Evolutionary conservation across 2,329 filamentous ascomycete species (phyloP).

Genomic region (Fonsecaea multimorphosa): DNA sequence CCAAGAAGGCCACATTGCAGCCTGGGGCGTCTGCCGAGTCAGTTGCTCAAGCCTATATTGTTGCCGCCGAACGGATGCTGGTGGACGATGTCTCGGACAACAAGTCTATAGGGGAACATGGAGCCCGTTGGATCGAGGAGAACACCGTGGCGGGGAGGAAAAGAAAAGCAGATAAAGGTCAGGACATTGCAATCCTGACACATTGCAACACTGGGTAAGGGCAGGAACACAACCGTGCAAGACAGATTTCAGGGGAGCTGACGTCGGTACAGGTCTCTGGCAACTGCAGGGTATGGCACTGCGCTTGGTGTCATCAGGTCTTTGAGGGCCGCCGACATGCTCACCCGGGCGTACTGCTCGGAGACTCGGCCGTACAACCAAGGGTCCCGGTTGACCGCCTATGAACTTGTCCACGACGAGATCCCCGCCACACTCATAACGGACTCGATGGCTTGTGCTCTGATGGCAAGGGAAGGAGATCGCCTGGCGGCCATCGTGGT

Average conservation of each 20-base stretch:
- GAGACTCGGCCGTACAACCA: slow-evolving; percentile 98
- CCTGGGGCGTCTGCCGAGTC: slow-evolving; percentile 47
- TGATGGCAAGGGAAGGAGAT: slow-evolving; percentile 67
- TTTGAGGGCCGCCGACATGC: slow-evolving; percentile 67
- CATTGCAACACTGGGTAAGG: slow-evolving; percentile 94
- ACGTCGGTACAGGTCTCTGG: slow-evolving; percentile 70
- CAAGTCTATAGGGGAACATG: slow-evolving; percentile 79
- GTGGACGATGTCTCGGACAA: slow-evolving; percentile 88
- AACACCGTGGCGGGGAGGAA: slow-evolving; percentile 59
- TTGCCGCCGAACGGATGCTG: slow-evolving; percentile 83
- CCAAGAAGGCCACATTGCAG: slow-evolving; percentile 49
- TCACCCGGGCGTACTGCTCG: slow-evolving; percentile 90
- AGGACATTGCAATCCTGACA: slow-evolving; percentile 80
- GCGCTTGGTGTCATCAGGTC: slow-evolving; percentile 92
- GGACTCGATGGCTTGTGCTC: slow-evolving; percentile 92
- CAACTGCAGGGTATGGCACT: slow-evolving; percentile 96
- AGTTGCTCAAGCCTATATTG: slow-evolving; percentile 74
- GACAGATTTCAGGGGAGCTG: slow-evolving; percentile 14
- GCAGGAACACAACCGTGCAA: slow-evolving; percentile 13
- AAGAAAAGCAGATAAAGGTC: slow-evolving; percentile 43
- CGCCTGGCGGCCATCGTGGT: slow-evolving; percentile 88
- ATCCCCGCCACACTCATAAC: slow-evolving; percentile 93
- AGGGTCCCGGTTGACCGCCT: slow-evolving; percentile 90
- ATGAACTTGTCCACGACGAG: slow-evolving; percentile 90
- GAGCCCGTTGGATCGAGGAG: slow-evolving; percentile 79